phyloP scores from a whole-genome alignment of 257 asterid species.

The Coffea canephora region DNA sequence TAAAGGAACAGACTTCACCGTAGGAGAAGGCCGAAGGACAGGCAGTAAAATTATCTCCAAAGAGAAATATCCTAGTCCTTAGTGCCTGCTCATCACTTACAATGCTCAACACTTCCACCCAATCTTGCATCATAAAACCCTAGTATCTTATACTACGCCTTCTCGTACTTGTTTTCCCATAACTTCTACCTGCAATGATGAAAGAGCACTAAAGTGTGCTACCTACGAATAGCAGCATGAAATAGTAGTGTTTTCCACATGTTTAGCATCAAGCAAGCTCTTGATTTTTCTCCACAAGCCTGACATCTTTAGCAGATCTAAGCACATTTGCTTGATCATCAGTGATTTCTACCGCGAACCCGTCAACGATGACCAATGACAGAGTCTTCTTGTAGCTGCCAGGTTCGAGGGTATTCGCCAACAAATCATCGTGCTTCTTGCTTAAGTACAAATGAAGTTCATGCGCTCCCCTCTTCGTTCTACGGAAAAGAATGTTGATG shows the following conservation, averaged over 20 bases:
- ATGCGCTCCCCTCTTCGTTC: conserved; percentile 55
- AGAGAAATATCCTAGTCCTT: not conserved
- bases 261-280: conserved; percentile 40
- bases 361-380: conserved; percentile 82
- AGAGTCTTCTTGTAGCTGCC: conserved; percentile 70
- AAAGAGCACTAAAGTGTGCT: not conserved
- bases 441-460: conserved; percentile 71
- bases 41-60: not conserved
- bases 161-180: not conserved
- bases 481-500: not conserved
- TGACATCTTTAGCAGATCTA: conserved; percentile 73
- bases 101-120: not conserved
- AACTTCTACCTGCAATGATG: not conserved
- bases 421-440: conserved; percentile 72
- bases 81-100: not conserved
- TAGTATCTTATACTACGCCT: not conserved
- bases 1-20: too few relatives aligned
- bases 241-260: not conserved
- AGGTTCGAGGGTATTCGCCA: conserved; percentile 50
- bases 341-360: conserved; percentile 74
- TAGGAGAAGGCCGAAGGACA: not conserved
- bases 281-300: conserved; percentile 90
- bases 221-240: not conserved
- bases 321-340: conserved; percentile 75
- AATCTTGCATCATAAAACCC: not conserved